phyloP scores from a whole-genome alignment of 805 yeast species.

The Kazachstania psychrophila region DNA sequence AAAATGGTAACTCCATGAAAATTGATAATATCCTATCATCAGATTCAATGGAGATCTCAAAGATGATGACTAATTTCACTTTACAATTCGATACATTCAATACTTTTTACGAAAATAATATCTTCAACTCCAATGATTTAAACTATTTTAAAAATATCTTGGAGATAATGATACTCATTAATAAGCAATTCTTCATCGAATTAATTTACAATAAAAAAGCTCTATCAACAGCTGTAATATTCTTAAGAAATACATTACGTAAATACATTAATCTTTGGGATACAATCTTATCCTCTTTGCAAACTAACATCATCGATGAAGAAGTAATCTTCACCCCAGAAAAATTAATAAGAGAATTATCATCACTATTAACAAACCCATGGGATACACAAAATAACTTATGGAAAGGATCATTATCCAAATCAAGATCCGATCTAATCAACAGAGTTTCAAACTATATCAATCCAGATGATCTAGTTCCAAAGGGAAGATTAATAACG shows the following conservation, averaged over 20 bases:
- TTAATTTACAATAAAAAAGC: constrained; percentile 16
- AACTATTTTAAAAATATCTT: constrained; percentile 9
- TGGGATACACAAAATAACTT: constrained; percentile 18
- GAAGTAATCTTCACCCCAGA: constrained; percentile 18
- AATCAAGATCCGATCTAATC: constrained; percentile 36
- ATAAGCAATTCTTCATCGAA: constrained; percentile 24
- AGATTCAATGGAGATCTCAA: constrained; percentile 4
- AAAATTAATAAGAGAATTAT: constrained; percentile 25
- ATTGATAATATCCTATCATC: constrained; percentile 10
- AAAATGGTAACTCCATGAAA: constrained; percentile 11
- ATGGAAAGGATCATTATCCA: constrained; percentile 26
- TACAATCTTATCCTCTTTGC: constrained; percentile 10
- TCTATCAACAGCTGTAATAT: constrained; percentile 15
- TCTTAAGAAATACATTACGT: constrained; percentile 20
- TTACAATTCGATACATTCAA: constrained; percentile 1
- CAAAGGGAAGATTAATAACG: constrained; percentile 42
- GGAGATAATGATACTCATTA: constrained; percentile 21
- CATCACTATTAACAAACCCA: constrained; percentile 26
- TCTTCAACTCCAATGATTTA: background rate
- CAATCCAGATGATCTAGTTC: constrained; percentile 45
- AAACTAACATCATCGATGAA: constrained; percentile 7
- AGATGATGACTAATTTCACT: constrained; percentile 1
- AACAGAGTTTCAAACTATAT: constrained; percentile 37
- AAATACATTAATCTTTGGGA: constrained; percentile 25
- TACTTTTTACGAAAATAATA: background rate